These are phyloP conservation scores for Lichtheimia ornata DNA, from an alignment of 371 early-diverging fungal genomes.

Conservation along the genomic window DNA sequence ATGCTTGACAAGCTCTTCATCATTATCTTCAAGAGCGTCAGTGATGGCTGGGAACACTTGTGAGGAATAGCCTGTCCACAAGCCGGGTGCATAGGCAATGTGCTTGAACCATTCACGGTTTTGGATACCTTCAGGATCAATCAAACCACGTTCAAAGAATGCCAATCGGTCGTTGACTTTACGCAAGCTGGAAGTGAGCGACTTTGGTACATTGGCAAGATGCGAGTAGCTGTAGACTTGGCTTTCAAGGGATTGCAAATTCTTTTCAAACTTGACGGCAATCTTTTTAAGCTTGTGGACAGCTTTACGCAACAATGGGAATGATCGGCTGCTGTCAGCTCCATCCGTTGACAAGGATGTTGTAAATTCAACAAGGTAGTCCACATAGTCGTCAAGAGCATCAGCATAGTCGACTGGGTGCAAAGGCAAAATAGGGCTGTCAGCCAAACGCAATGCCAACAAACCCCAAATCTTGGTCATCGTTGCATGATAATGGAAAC, in stretches of 20 bases:
- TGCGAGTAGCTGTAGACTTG: slow-evolving; percentile 2
- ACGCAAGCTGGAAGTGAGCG: slow-evolving; percentile 18
- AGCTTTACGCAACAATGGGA: slow-evolving; percentile 12
- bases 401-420: slow-evolving; percentile 40
- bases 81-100: slow-evolving; percentile 58
- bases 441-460: slow-evolving; percentile 41
- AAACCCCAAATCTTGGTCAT: slow-evolving; percentile 48
- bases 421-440: slow-evolving; percentile 40
- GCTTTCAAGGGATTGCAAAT: slow-evolving; percentile 4
- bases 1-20: slow-evolving; percentile 24
- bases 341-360: background rate
- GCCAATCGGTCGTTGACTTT: slow-evolving; percentile 44
- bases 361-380: slow-evolving; percentile 17
- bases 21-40: slow-evolving; percentile 46
- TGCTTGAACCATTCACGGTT: slow-evolving; percentile 68
- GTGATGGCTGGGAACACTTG: slow-evolving; percentile 57
- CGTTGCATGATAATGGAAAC: slow-evolving; percentile 58
- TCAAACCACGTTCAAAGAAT: slow-evolving; percentile 56
- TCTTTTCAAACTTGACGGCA: slow-evolving; percentile 15
- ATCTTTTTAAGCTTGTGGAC: slow-evolving; percentile 15
- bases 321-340: background rate
- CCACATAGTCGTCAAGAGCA: slow-evolving; percentile 21
- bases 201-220: slow-evolving; percentile 15
- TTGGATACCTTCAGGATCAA: slow-evolving; percentile 57
- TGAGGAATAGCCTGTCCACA: slow-evolving; percentile 59